These are phyloP conservation scores for Vanderwaltozyma tropicalis DNA, from an alignment of 805 yeast genomes.

Conservation along the genomic window DNA sequence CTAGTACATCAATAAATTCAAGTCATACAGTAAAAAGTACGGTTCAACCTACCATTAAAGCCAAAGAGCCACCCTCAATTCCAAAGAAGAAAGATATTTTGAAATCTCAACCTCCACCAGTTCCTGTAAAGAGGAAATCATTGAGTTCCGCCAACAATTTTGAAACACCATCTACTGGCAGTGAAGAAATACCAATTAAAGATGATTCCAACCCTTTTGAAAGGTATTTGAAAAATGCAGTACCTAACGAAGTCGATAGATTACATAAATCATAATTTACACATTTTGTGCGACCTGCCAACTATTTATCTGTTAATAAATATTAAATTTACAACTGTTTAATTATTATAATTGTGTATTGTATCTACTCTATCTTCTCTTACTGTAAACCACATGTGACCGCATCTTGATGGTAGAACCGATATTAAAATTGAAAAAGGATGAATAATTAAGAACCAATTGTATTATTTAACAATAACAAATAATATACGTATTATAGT, in stretches of 20 bases:
- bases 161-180: background rate
- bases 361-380: too few relatives aligned
- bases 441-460: conserved; percentile 86
- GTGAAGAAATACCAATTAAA: background rate
- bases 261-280: conserved; percentile 11
- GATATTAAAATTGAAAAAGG: conserved; percentile 43
- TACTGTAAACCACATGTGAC: too few relatives aligned
- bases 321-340: too few relatives aligned
- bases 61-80: conserved; percentile 9
- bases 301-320: too few relatives aligned
- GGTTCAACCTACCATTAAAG: background rate
- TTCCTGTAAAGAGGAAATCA: conserved; percentile 28
- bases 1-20: too few relatives aligned
- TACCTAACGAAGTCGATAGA: conserved; percentile 29
- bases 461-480: too few relatives aligned
- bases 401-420: too few relatives aligned
- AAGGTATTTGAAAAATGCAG: conserved; percentile 28
- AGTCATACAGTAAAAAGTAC: conserved; percentile 2
- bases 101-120: conserved; percentile 27
- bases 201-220: conserved; percentile 29
- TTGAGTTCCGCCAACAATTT: background rate
- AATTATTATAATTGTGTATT: too few relatives aligned
- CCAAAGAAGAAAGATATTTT: conserved; percentile 12
- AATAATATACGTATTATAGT: too few relatives aligned
- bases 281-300: too few relatives aligned